A percentile compares a stretch with the other conserved stretches of the same genome.
Evolutionary conservation across 2,329 filamentous ascomycete species (phyloP).

Genomic region (Scytalidium lignicola): DNA sequence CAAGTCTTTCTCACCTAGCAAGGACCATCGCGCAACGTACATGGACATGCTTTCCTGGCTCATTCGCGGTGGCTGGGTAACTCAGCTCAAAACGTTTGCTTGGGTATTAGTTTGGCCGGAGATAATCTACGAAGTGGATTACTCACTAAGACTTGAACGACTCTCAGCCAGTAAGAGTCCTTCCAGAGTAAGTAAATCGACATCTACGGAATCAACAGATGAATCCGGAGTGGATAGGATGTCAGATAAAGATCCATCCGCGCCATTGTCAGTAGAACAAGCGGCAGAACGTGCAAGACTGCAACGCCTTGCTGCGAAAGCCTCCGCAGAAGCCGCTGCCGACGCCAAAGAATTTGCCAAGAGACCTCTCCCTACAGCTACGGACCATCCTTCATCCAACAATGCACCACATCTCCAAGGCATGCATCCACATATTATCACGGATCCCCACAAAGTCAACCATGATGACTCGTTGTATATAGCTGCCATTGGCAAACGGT

Average conservation of each 20-base stretch:
- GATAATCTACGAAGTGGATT: constrained; percentile 75
- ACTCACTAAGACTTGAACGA: constrained; percentile 63
- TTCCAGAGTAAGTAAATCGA: not conserved
- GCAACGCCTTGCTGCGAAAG: constrained; percentile 50
- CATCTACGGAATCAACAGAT: constrained; percentile 13
- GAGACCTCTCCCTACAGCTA: constrained; percentile 38
- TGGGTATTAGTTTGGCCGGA: constrained; percentile 82
- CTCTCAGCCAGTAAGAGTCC: constrained; percentile 33
- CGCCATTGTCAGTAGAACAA: constrained; percentile 45
- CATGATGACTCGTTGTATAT: constrained; percentile 72
- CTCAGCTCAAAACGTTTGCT: constrained; percentile 84
- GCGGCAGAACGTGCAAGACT: constrained; percentile 58
- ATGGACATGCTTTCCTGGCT: constrained; percentile 92
- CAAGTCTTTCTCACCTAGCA: constrained; percentile 77
- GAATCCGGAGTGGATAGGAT: constrained; percentile 15
- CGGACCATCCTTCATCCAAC: constrained; percentile 52
- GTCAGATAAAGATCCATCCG: constrained; percentile 17
- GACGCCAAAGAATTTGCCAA: constrained; percentile 21
- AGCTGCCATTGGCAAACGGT: constrained; percentile 50
- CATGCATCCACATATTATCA: constrained; percentile 62
- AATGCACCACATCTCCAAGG: constrained; percentile 50
- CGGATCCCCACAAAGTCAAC: constrained; percentile 73
- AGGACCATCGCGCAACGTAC: constrained; percentile 81
- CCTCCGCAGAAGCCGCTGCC: constrained; percentile 36
- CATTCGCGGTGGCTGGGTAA: constrained; percentile 88